Conservation (phyloP, 108 stramenopile species). For the Skeletonema tropicum region DNA sequence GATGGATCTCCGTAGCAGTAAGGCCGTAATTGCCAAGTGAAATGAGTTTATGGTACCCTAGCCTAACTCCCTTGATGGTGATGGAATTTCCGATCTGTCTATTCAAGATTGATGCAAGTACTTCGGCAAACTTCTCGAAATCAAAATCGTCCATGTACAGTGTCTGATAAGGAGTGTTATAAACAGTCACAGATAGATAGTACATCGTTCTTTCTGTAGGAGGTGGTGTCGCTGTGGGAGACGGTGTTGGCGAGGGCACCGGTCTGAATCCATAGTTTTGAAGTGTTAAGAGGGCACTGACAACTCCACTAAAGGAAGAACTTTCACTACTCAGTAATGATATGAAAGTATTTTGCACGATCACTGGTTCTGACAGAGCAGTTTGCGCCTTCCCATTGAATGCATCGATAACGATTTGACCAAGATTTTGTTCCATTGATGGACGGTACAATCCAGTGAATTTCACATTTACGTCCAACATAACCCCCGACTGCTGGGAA, state of each 20-base stretch:
- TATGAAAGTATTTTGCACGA: not conserved
- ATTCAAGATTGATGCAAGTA: not conserved
- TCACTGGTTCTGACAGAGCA: not conserved
- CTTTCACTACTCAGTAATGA: not conserved
- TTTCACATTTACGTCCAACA: not conserved
- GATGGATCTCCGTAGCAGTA: not conserved
- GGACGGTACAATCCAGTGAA: constrained; percentile 1
- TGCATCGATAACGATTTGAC: not conserved
- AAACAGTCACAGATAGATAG: not conserved
- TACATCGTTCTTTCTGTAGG: not conserved
- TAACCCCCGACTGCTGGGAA: not conserved
- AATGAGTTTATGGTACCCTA: not conserved
- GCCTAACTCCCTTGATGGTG: not conserved
- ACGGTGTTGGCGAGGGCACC: not conserved
- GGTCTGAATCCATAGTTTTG: not conserved
- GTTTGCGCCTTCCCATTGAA: not conserved
- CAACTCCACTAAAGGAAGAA: not conserved
- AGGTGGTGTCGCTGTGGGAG: not conserved
- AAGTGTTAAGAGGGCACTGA: not conserved
- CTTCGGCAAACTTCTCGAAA: not conserved
- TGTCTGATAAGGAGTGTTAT: not conserved
- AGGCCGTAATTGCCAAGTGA: not conserved
- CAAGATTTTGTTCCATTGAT: constrained; percentile 1
- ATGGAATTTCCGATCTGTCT: not conserved
- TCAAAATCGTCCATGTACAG: not conserved